Base-by-base conservation (phyloP, 176 grass and related monocot genomes). In the Avena eriantha region DNA sequence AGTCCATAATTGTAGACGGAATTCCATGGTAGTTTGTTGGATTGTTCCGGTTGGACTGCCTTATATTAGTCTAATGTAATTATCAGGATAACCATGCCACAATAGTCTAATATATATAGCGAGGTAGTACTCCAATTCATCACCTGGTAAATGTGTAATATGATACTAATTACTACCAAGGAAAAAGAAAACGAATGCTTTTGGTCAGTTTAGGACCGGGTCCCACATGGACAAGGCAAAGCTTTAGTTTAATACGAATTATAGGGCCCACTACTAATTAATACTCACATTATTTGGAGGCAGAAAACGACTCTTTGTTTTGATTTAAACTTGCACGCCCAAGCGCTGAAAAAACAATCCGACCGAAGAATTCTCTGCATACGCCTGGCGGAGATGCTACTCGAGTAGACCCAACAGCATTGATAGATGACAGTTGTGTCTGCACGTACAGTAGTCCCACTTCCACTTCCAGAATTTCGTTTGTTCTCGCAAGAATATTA, bases 201-300 rank as follows among this genome's bases (percentile, higher is more conserved):
- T 88, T 74, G 72, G 90, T 95, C 89, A 90, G 59, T 92, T 93
- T 53, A 33, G 51, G 43, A 45, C 76, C 85, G 19, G 59, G 86
- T 77, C 90, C 74, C 61, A 65, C 65, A 67, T 22, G 80, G 68
- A 90, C 71, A 84, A 88, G 51, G 21, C 64, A 73, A 41, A 76
- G 41, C 71, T 36, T 29, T 85, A 80, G 77, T 85, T 85, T 85
- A 84, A 33, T 72, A 41, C 39, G 39, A 77, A 84, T 51, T 49
- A 77, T 69, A 36, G 64, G 82, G 78, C 6, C 34, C 73, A 55
- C 72, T 65, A 23, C 3, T 66, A 65, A 73, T 82, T 63, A 78
- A 78, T 87, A 72, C 4, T 71, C 43, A 8, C 29, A 43, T 35
- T 82, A 39, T 65, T 85, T 91, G 63, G 22, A 35, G 72, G 14